Base-by-base conservation (phyloP, 2,329 filamentous ascomycete genomes). In the Meredithiella fracta region DNA sequence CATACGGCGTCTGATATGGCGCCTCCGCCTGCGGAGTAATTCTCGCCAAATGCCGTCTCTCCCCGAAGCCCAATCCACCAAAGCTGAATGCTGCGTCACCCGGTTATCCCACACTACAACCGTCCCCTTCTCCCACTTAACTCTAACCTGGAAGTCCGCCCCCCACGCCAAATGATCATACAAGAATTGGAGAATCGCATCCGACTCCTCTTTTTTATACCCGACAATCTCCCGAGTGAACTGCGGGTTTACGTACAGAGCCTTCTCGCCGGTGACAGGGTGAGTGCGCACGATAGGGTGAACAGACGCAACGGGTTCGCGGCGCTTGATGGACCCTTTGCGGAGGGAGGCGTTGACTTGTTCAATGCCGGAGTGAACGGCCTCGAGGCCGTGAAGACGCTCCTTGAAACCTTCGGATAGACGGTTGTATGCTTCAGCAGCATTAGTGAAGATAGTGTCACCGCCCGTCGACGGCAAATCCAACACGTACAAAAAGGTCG, bases 61-160 rank as follows among this genome's bases (percentile, higher is more conserved):
- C 80, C 2, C 86, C 86, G 65, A 79, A 62, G 84, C 79, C 87
- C 87, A 94, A 66, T 94, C 87, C 2, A 91, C 72, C 40, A 91
- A 70, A 1, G 87, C 87, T 5, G 84, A 84, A 67, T 94, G 87
- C 62, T 80, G 77, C 8, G 85, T 89, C 0, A 90, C 79, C 31
- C 86, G 75, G 70, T 91, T 92, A 66, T 92, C 87, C 86, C 86
- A 94, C 0, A 91, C 80, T 1, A 92, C 85, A 1, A 94, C 86
- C 0, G 85, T 91, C n/a, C 79, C 77, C 47, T 79, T 74, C 62
- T 80, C 80, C 87, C 87, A 94, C 66, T 83, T 85, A 52, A 94
- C 75, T 23, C 85, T 77, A 31, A 56, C 53, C 44, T 59, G 58
- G 56, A 40, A 72, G 65, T 89, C 85, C 44, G 83, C 82, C 29